Evolutionary conservation across 108 stramenopile genomes (phyloP).

Genomic region (Pinguiococcus pyrenoidosus): DNA sequence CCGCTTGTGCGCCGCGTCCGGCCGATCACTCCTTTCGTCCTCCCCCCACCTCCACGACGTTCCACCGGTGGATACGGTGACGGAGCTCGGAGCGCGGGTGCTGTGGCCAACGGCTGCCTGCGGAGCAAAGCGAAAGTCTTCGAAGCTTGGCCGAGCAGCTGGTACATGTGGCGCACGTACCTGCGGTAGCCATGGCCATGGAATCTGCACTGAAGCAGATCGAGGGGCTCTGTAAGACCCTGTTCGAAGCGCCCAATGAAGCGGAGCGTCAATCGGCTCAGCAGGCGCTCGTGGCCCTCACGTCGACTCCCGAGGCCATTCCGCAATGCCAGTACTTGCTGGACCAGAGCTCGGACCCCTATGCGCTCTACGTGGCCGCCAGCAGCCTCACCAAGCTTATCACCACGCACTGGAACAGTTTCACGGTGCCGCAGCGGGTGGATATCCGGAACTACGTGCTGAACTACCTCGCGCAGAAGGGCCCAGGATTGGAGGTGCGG

Average conservation of each 20-base stretch:
- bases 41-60: no score
- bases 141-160: no score
- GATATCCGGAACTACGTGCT: slow-evolving; percentile 92
- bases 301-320: slow-evolving; percentile 77
- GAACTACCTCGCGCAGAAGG: slow-evolving; percentile 80
- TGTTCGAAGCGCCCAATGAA: slow-evolving; percentile 54
- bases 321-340: slow-evolving; percentile 96
- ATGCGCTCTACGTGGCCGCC: slow-evolving; percentile 79
- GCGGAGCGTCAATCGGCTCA: slow-evolving; percentile 39
- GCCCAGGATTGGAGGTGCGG: slow-evolving; percentile 60
- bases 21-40: no score
- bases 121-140: no score
- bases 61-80: no score
- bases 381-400: slow-evolving; percentile 80
- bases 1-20: no score
- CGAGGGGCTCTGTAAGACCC: slow-evolving; percentile 80
- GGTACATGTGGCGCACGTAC: no score
- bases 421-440: slow-evolving; percentile 69
- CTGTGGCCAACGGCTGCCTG: no score
- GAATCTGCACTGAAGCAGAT: slow-evolving; percentile 81
- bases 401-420: slow-evolving; percentile 85
- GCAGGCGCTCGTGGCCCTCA: slow-evolving; percentile 64
- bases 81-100: no score
- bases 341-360: slow-evolving; percentile 69
- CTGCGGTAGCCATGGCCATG: no score